Evolutionary conservation across 2,329 filamentous ascomycete genomes (phyloP).

Genomic region (Myrmaecium sp.): DNA sequence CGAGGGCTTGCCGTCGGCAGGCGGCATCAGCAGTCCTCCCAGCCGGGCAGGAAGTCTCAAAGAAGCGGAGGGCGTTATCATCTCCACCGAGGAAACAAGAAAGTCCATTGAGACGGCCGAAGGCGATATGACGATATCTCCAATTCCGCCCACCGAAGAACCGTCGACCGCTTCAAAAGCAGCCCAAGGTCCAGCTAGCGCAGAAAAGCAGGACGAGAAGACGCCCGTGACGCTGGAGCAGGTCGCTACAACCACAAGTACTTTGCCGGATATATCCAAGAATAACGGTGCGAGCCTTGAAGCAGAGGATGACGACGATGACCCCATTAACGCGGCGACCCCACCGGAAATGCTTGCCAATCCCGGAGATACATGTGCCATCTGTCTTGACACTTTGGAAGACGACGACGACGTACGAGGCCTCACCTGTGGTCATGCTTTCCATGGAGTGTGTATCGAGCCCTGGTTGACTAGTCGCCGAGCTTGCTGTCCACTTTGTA

Average conservation of each 20-base stretch:
- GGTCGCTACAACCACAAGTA: conserved; percentile 15
- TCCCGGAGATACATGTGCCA: conserved; percentile 85
- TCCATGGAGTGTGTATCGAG: conserved; percentile 89
- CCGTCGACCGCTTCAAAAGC: conserved; percentile 7
- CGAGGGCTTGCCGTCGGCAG: conserved; percentile 66
- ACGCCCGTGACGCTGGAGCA: conserved; percentile 13
- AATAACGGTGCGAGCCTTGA: conserved; percentile 9
- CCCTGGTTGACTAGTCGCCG: conserved; percentile 90
- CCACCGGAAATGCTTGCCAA: conserved; percentile 65
- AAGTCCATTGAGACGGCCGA: conserved; percentile 5
- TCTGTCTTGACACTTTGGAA: conserved; percentile 86
- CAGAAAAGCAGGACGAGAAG: conserved; percentile 15
- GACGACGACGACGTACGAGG: conserved; percentile 92
- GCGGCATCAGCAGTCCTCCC: conserved; percentile 56
- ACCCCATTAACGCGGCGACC: conserved; percentile 66
- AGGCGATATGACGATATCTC: too few species aligned
- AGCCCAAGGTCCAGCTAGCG: conserved; percentile 1
- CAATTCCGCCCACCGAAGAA: conserved; percentile 9
- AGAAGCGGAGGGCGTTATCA: conserved; percentile 36
- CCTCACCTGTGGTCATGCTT: conserved; percentile 90
- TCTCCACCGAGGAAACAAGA: conserved; percentile 11
- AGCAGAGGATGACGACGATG: conserved; percentile 44
- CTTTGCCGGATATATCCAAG: conserved; percentile 9
- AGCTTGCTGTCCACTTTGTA: conserved; percentile 93
- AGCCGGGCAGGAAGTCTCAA: conserved; percentile 61